Base-by-base conservation (phyloP, 139 green algal species). In the Coelastrella sp. region DNA sequence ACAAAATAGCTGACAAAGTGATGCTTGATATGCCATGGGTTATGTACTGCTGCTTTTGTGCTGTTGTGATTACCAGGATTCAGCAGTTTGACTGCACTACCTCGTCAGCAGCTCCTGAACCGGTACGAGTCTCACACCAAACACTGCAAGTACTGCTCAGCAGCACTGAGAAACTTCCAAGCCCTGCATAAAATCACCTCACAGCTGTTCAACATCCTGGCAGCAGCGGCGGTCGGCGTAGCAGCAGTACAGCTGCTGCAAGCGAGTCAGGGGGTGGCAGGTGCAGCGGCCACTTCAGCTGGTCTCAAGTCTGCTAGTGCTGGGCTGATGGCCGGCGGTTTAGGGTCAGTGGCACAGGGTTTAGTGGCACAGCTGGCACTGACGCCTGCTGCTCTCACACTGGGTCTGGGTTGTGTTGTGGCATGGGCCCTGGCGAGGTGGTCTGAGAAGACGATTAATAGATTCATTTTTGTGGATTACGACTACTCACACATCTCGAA, bases 51-150 rank as follows among this genome's bases (percentile, higher is more conserved):
- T 78, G 15, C 70, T 78, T 24, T 25, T 78, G 70, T 80, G 74
- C 74, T 80, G 74, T 6, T 60, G 74, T 80, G 74, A 8, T 85
- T 9, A 20, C 6, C 7, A 57, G 57, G n/a, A 17, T 58, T n/a
- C 20, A 56, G 80, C 19, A 49, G 60, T 56, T 57, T 66, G 7
- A 25, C 60, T 25, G 66, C 20, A 15, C 68, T 82, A 70, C 84
- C 68, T 6, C 68, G 84, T 15, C 15, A n/a, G 8, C 27, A 70
- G 49, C 70, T 89, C 15, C 84, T 89, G 35, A 57, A 82, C 49
- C 84, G 84, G 7, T 89, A 73, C 49, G 63, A 89, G 10, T 59
- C 68, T 22, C 84, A 89, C 84, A 89, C 84, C 20, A 73, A 73
- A 17, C 80, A 85, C 22, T 89, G 84, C 84, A 72, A 58, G 49